Base-by-base conservation (phyloP, 495 filamentous ascomycete genomes). In the Lasiosphaeria hispida region DNA sequence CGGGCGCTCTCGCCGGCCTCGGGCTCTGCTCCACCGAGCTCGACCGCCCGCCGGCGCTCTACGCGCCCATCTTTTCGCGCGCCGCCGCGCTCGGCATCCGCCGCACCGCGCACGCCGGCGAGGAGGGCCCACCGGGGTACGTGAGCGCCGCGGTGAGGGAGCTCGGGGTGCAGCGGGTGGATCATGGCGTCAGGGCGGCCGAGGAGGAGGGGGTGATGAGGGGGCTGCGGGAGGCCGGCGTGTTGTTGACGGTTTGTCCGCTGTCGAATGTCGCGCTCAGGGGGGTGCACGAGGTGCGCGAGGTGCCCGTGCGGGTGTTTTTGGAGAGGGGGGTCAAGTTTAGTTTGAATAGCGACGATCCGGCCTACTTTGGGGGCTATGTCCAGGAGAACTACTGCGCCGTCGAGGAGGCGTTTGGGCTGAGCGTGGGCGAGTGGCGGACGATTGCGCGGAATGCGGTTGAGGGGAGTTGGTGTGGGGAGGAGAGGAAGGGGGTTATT, bases 331-430 rank as follows among this genome's bases (percentile, higher is more conserved):
- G 85, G 0, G 83, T 89, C 34, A 79, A 72, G 65, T 88, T 89
- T 60, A 85, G 83, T 9, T 82, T 89, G 55, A 89, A 89, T 60
- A 87, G 85, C 64, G 87, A 93, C 66, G 88, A 92, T 67, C 88
- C 88, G 45, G 88, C 87, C 9, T 93, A 92, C 69, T 92, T 92
- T 76, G 87, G 87, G 6, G 86, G 84, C 0, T 91, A 89, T 69
- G 84, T 91, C 53, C 71, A 87, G 57, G 85, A 88, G 64, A 90
- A 90, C 60, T 91, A 88, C 67, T 89, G 84, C 59, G 85, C 83
- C 4, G 85, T 91, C 10, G 85, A 91, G 67, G 87, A 89, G 56
- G 85, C 86, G 13, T 87, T 87, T 70, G 65, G 75, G 34, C 61
- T 93, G 58, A 77, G 65, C 14, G 66, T 84, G 3, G 64, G 72